Percentiles rank a stretch among this genome's conserved stretches.
phyloP scores from a whole-genome alignment of 1,284 basidiomycete genomes.

The Ustilago bromivora region DNA sequence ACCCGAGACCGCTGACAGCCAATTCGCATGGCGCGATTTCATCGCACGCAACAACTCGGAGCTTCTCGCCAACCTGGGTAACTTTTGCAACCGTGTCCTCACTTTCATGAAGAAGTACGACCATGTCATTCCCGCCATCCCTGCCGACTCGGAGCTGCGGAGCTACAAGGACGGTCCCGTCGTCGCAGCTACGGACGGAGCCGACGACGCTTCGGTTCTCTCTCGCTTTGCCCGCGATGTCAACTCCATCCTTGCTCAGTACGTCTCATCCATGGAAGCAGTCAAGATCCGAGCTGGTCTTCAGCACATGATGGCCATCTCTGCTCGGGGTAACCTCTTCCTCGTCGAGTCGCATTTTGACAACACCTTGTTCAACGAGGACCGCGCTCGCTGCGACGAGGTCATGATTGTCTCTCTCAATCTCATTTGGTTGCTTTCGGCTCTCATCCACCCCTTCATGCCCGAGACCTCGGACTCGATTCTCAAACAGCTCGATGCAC shows the following conservation, averaged over 20 bases:
- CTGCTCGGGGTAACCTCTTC: conserved; percentile 92
- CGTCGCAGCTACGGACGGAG: conserved; percentile 31
- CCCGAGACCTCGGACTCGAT: conserved; percentile 87
- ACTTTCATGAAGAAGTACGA: conserved; percentile 94
- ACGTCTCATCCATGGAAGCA: conserved; percentile 87
- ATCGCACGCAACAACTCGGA: conserved; percentile 94
- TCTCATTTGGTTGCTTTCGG: conserved; percentile 90
- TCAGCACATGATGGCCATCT: conserved; percentile 88
- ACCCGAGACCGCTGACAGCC: conserved; percentile 92
- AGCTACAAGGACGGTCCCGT: conserved; percentile 48
- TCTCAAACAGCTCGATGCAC: conserved; percentile 88
- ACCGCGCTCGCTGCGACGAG: conserved; percentile 86
- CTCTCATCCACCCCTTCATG: conserved; percentile 94
- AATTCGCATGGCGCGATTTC: conserved; percentile 97
- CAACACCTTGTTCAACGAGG: conserved; percentile 85
- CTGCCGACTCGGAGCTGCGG: conserved; percentile 53
- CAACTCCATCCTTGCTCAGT: conserved; percentile 83
- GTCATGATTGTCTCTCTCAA: conserved; percentile 89
- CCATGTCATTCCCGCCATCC: conserved; percentile 75
- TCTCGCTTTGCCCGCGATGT: conserved; percentile 80
- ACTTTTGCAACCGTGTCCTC: conserved; percentile 94
- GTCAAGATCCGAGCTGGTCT: conserved; percentile 91
- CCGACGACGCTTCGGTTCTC: conserved; percentile 44
- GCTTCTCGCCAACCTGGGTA: conserved; percentile 95
- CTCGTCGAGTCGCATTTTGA: conserved; percentile 90